These are phyloP conservation scores for Cynara cardunculus DNA, from an alignment of 129 eudicot genomes.

Conservation along the genomic window DNA sequence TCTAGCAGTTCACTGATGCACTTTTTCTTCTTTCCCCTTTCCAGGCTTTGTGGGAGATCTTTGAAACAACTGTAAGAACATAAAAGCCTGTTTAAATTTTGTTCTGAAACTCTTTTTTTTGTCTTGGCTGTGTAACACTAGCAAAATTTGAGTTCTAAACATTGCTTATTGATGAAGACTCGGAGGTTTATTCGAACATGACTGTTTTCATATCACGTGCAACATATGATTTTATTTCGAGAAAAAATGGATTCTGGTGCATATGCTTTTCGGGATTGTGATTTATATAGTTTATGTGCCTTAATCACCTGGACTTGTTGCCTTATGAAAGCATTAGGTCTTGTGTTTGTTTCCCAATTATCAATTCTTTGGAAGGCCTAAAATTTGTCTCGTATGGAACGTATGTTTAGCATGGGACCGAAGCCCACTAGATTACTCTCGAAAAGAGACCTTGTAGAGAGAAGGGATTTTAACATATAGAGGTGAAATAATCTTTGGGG, in stretches of 20 bases:
- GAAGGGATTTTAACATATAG: neutral
- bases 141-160: neutral
- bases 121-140: neutral
- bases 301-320: neutral
- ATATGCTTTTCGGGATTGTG: slow-evolving; percentile 26
- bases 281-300: neutral
- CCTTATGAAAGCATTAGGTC: neutral
- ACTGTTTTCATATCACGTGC: neutral
- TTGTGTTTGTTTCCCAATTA: neutral
- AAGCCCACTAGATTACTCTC: neutral
- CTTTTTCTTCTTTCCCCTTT: neutral
- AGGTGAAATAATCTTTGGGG: neutral
- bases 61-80: slow-evolving; percentile 20
- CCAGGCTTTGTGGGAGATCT: slow-evolving; percentile 25
- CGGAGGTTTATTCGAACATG: slow-evolving; percentile 12
- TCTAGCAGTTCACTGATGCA: neutral
- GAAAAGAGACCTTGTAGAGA: too few relatives aligned
- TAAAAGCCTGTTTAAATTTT: slow-evolving; percentile 25
- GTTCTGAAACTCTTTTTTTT: slow-evolving; percentile 20
- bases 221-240: neutral
- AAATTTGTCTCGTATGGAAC: too few relatives aligned
- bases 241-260: slow-evolving; percentile 24
- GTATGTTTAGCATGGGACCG: neutral
- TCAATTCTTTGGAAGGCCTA: neutral
- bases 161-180: neutral